Conservation (phyloP, 169 alveolate species). For the Cyclospora cayetanensis region DNA sequence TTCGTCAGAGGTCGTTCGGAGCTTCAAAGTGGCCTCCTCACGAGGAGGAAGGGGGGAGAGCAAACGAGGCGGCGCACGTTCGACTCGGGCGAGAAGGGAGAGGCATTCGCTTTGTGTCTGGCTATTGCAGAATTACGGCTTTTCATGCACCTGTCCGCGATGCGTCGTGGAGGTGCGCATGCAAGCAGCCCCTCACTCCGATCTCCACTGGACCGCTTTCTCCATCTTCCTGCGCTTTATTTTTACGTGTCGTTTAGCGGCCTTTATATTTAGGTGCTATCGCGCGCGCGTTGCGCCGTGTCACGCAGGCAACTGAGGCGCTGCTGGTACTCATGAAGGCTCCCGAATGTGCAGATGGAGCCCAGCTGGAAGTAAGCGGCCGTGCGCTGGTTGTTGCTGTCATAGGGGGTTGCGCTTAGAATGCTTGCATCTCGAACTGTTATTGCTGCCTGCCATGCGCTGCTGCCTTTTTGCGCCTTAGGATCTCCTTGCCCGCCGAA, state of each 20-base stretch:
- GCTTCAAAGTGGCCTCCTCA: neutral
- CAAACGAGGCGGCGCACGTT: neutral
- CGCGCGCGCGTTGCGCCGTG: too few species aligned
- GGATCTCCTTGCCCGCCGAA: slow-evolving; percentile 58
- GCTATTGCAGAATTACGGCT: slow-evolving; percentile 58
- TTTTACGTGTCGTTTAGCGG: too few species aligned
- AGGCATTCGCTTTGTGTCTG: neutral
- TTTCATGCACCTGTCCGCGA: slow-evolving; percentile 63
- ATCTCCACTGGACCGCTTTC: too few species aligned
- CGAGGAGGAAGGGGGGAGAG: neutral
- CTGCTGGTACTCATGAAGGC: slow-evolving; percentile 46
- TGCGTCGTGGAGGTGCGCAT: slow-evolving; percentile 71
- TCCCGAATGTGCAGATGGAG: slow-evolving; percentile 22
- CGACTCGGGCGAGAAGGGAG: neutral
- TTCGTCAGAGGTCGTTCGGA: too few species aligned
- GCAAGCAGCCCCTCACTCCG: too few species aligned
- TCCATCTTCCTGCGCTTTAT: too few species aligned
- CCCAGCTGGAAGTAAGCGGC: neutral
- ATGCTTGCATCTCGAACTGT: neutral
- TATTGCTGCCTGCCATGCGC: neutral
- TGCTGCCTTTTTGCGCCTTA: neutral
- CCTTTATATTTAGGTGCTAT: too few species aligned
- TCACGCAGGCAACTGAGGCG: slow-evolving; percentile 42
- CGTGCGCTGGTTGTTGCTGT: neutral
- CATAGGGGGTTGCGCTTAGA: neutral